A percentile compares a stretch with the other conserved stretches of the same genome.
These are phyloP conservation scores for Picochlorum sp. DNA, from an alignment of 139 green algal species.

Conservation along the genomic window DNA sequence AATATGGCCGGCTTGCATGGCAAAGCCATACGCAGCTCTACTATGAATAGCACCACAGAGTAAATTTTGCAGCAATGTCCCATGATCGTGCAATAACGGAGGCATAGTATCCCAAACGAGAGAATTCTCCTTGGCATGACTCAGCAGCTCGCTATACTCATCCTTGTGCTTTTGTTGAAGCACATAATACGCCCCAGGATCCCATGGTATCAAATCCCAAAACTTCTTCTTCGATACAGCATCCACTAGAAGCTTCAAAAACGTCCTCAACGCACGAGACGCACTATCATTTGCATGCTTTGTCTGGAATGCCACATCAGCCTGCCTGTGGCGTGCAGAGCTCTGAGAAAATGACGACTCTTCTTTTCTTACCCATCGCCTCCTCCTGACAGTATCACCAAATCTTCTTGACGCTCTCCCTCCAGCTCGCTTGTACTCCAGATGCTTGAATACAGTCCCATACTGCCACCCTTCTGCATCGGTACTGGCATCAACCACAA, in stretches of 20 bases:
- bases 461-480: conserved; percentile 41
- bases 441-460: conserved; percentile 43
- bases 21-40: conserved; percentile 45
- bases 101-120: neutral
- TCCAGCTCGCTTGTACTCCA: conserved; percentile 36
- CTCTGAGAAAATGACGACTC: too few species aligned
- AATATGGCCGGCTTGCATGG: conserved; percentile 40
- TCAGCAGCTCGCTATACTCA: conserved; percentile 22
- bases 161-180: conserved; percentile 32
- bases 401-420: conserved; percentile 29
- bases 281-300: conserved; percentile 30
- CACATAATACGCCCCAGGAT: conserved; percentile 28
- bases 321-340: neutral
- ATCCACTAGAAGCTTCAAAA: conserved; percentile 33
- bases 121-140: conserved; percentile 2
- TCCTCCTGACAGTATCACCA: conserved; percentile 32
- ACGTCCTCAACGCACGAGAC: conserved; percentile 20
- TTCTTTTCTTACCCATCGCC: conserved; percentile 18
- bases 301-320: conserved; percentile 2
- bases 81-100: conserved; percentile 4
- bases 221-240: conserved; percentile 22
- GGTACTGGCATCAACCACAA: conserved; percentile 19
- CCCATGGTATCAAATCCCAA: conserved; percentile 36
- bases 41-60: conserved; percentile 39
- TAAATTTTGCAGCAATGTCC: conserved; percentile 24